Base-by-base conservation (phyloP, 441 rosid species). In the Oxalis stricta region DNA sequence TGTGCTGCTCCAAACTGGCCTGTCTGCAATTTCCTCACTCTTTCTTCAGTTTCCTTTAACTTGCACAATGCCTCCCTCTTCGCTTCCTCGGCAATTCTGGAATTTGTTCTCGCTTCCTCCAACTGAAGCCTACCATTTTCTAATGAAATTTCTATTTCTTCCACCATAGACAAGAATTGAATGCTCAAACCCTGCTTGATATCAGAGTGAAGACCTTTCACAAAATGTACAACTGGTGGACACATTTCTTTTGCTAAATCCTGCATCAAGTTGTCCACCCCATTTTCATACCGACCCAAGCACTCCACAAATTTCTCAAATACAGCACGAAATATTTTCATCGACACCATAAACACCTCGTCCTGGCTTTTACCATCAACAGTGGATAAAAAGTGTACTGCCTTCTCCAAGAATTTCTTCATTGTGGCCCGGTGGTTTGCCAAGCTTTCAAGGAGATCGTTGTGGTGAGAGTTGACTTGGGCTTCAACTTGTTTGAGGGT, bases 151-250 rank as follows among this genome's bases (percentile, higher is more conserved):
- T 70, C 80, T 62, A 68, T 56, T 48, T 68, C 58, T 26, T 46
- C 55, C 42, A 61, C 63, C 23, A 43, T 32, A 21, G 48, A 55
- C 56, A 61, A 29, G 30, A 66, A 51, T 24, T 50, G 61, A 12
- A 51, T 55, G 47, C 60, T 60, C 12, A 64, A 60, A 38, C 81
- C 88, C 10, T 42, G 41, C 45, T 67, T 67, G 44, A 79, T 44
- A 40, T 79, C 84, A 60, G 65, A 67, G 49, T 62, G 59, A 34
- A 71, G 53, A 43, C 65, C 50, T 5, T 63, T 71, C 19, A 59
- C 73, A 55, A 73, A 71, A 41, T 69, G 68, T 53, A 71, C 58
- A 73, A 79, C 71, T 18, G 88, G 84, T 42, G 26, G 44, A 56
- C 84, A 76, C 73, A 79, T 73, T 11, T 54, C 52, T 46, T 41